Conservation (phyloP, 805 yeast species). For the Candida tallmaniae region DNA sequence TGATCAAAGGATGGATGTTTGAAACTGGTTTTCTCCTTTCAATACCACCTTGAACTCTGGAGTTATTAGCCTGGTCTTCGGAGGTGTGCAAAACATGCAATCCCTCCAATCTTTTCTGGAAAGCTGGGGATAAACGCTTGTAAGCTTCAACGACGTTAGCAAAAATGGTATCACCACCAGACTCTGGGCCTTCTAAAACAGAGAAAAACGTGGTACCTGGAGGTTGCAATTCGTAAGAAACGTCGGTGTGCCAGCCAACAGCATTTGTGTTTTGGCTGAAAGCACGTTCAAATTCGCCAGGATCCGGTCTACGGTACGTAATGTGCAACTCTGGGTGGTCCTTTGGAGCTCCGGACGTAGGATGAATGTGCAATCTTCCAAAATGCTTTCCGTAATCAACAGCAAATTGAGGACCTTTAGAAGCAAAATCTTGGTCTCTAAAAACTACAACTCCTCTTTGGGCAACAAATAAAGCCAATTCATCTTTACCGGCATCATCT, state of each 20-base stretch:
- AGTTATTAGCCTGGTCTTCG: constrained; percentile 59
- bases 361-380: constrained; percentile 70
- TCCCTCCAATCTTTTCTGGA: constrained; percentile 54
- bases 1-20: constrained; percentile 63
- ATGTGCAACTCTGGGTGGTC: constrained; percentile 62
- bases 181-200: constrained; percentile 52
- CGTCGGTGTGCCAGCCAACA: constrained; percentile 67
- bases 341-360: constrained; percentile 67
- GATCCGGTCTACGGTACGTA: constrained; percentile 47
- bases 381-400: constrained; percentile 57
- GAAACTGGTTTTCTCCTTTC: constrained; percentile 67
- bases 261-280: constrained; percentile 33
- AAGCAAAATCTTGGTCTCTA: constrained; percentile 60
- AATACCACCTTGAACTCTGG: constrained; percentile 53
- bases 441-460: constrained; percentile 66
- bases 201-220: constrained; percentile 67
- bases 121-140: constrained; percentile 61
- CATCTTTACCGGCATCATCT: constrained; percentile 48
- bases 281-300: constrained; percentile 30
- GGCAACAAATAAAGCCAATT: constrained; percentile 63
- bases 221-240: constrained; percentile 68
- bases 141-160: constrained; percentile 67
- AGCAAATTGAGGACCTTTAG: constrained; percentile 43
- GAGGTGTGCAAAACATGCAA: constrained; percentile 68
- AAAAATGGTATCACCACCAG: constrained; percentile 78